A percentile compares a stretch with the other conserved stretches of the same genome.
Evolutionary conservation across 148 eudicot genomes (phyloP).

Genomic region (Salicornia ramosissima): DNA sequence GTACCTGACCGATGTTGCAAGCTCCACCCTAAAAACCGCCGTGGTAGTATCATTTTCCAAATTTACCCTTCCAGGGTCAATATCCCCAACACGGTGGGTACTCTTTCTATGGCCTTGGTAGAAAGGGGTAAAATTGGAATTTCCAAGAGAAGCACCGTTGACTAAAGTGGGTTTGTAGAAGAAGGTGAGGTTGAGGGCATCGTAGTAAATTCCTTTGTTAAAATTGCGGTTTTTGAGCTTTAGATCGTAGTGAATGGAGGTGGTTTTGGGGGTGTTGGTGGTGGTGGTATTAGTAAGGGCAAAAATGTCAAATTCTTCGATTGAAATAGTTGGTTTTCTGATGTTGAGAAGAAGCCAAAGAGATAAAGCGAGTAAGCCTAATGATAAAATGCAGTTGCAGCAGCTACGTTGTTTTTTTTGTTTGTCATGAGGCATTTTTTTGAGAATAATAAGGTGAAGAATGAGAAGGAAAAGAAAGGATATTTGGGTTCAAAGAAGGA

Average conservation of each 20-base stretch:
- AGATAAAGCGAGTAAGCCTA: constrained; percentile 49
- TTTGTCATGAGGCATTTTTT: not conserved
- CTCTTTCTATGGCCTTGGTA: constrained; percentile 61
- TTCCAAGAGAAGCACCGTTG: constrained; percentile 23
- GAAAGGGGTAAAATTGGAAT: constrained; percentile 27
- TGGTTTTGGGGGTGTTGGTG: constrained; percentile 14
- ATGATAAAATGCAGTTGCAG: constrained; percentile 38
- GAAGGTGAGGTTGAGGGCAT: constrained; percentile 35
- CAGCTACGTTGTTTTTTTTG: constrained; percentile 24
- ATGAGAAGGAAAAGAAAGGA: not conserved
- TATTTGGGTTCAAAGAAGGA: not conserved
- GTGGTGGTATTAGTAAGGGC: constrained; percentile 39
- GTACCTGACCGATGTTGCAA: constrained; percentile 55
- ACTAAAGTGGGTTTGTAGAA: not conserved
- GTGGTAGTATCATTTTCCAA: constrained; percentile 22
- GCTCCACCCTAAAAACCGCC: constrained; percentile 43
- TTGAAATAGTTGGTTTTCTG: constrained; percentile 49
- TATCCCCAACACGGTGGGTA: constrained; percentile 31
- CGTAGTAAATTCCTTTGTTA: constrained; percentile 24
- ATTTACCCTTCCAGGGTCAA: constrained; percentile 13
- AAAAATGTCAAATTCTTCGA: constrained; percentile 51
- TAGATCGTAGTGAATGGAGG: constrained; percentile 49
- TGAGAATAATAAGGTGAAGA: not conserved
- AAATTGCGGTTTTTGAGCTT: constrained; percentile 54
- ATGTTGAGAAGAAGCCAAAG: constrained; percentile 60